Conservation (phyloP, 23 red algal genomes). For the Agarophyton chilense region DNA sequence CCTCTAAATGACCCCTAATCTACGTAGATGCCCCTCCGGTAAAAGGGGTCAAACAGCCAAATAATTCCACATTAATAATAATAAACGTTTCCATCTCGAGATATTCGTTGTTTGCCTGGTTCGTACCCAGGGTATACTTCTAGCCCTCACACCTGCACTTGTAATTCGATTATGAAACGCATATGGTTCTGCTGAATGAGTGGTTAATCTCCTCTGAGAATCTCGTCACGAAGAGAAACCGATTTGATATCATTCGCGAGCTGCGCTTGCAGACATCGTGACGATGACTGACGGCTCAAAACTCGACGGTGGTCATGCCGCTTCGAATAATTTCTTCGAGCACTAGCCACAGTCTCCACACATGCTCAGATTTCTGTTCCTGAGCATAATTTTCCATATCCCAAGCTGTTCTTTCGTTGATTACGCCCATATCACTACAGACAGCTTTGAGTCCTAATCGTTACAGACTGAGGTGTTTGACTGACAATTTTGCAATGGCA, state of each 20-base stretch:
- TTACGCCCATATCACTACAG: background rate
- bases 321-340: no score
- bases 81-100: no score
- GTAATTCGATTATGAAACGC: no score
- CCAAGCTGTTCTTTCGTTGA: background rate
- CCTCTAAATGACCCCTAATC: no score
- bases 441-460: background rate
- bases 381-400: background rate
- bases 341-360: background rate
- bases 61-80: no score
- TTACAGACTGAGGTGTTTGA: background rate
- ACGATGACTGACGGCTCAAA: background rate
- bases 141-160: no score
- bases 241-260: background rate
- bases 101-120: no score
- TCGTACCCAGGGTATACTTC: no score
- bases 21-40: no score
- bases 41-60: no score
- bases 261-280: background rate
- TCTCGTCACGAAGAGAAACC: background rate
- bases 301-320: background rate
- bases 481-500: background rate
- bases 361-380: background rate
- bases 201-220: background rate
- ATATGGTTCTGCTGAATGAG: no score